Evolutionary conservation across 805 yeast species (phyloP).

Genomic region (Candida oleophila): DNA sequence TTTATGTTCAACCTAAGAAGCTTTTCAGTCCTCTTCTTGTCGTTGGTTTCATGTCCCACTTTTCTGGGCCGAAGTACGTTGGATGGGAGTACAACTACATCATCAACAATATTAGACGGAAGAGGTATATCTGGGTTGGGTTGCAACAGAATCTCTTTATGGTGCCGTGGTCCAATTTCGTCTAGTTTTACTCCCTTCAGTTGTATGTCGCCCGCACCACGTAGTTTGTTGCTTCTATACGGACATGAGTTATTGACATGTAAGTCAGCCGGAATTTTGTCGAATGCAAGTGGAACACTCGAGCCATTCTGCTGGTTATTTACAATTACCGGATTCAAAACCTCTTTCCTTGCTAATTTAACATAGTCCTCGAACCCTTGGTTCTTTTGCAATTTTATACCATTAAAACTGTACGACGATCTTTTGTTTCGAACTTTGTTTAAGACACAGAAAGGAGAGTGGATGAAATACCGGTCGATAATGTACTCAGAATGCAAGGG

Average conservation of each 20-base stretch:
- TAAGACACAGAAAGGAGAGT: conserved; percentile 31
- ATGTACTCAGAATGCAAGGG: conserved; percentile 28
- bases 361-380: conserved; percentile 20
- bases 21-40: background rate
- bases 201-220: no score
- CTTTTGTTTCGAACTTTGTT: conserved; percentile 15
- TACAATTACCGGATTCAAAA: no score
- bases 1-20: conserved; percentile 2
- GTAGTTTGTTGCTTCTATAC: no score
- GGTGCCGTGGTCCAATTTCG: no score
- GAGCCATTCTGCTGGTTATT: background rate
- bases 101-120: no score
- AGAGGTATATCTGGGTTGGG: no score
- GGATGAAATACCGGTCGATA: conserved; percentile 36
- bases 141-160: no score
- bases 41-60: no score
- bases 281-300: background rate
- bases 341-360: background rate
- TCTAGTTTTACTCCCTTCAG: no score
- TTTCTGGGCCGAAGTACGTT: no score
- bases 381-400: conserved; percentile 10
- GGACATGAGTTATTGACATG: background rate
- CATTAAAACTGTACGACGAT: conserved; percentile 12
- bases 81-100: no score
- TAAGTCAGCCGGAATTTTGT: background rate